These are phyloP conservation scores for Ophiostoma triangulosporum DNA, from an alignment of 2,329 filamentous ascomycete genomes.

Conservation along the genomic window DNA sequence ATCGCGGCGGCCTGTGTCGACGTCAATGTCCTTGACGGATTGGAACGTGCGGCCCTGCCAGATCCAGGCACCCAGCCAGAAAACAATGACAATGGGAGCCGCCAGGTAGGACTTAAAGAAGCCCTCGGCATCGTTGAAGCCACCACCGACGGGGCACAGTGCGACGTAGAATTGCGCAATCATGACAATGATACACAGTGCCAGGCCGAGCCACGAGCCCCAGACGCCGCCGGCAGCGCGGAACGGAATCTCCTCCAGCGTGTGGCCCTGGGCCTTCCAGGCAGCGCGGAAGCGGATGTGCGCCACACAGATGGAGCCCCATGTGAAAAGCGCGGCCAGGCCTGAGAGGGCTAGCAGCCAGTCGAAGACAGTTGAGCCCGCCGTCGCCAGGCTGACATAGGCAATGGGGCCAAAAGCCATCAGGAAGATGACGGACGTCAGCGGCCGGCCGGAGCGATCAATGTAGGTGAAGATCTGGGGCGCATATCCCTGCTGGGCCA, in stretches of 20 bases:
- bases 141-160: conserved; percentile 19
- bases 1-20: conserved; percentile 50
- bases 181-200: conserved; percentile 41
- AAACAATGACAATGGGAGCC: conserved; percentile 37
- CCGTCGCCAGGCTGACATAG: conserved; percentile 31
- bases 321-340: conserved; percentile 52
- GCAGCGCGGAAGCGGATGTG: conserved; percentile 57
- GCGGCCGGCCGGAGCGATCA: conserved; percentile 42
- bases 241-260: conserved; percentile 54
- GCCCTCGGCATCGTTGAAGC: conserved; percentile 25
- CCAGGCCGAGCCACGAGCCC: conserved; percentile 51
- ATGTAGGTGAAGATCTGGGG: conserved; percentile 43
- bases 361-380: conserved; percentile 40
- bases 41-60: conserved; percentile 53
- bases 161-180: conserved; percentile 38
- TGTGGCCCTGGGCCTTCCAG: conserved; percentile 49
- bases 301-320: conserved; percentile 53
- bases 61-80: conserved; percentile 41
- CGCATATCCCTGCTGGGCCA: conserved; percentile 46
- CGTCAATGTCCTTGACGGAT: conserved; percentile 46
- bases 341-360: conserved; percentile 56
- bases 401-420: conserved; percentile 38
- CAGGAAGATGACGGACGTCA: conserved; percentile 33
- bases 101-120: conserved; percentile 45
- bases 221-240: conserved; percentile 44